These are phyloP conservation scores for Aspergillaceae sp. DNA, from an alignment of 2,329 filamentous ascomycete species.

Conservation along the genomic window DNA sequence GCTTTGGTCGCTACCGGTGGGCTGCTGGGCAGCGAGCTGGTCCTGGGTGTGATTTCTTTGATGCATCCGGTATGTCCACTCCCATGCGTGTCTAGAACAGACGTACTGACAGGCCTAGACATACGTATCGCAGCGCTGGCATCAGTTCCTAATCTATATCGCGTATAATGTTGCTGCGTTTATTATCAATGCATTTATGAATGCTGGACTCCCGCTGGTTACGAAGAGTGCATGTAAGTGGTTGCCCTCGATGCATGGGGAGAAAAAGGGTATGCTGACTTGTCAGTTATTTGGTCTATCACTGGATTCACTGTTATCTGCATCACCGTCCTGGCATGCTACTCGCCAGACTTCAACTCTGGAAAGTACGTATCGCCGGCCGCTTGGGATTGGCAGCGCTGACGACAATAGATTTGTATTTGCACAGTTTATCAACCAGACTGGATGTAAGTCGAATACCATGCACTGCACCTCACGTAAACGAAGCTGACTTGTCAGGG, in stretches of 20 bases:
- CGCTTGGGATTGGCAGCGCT: slow-evolving; percentile 2
- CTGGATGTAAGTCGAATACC: slow-evolving; percentile 43
- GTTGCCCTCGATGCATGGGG: no score
- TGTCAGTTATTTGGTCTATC: slow-evolving; percentile 56
- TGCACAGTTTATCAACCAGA: slow-evolving; percentile 57
- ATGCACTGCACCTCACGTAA: neutral
- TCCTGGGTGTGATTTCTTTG: slow-evolving; percentile 57
- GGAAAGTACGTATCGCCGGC: slow-evolving; percentile 44
- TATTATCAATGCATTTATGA: slow-evolving; percentile 57
- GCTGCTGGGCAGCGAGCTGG: slow-evolving; percentile 57
- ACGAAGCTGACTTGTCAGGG: slow-evolving; percentile 25
- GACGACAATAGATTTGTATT: slow-evolving; percentile 42
- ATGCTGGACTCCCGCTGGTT: slow-evolving; percentile 52
- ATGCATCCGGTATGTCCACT: slow-evolving; percentile 40
- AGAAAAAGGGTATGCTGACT: no score
- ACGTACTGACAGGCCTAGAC: slow-evolving; percentile 4
- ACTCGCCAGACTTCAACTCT: slow-evolving; percentile 56
- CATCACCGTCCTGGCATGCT: slow-evolving; percentile 59
- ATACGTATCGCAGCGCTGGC: slow-evolving; percentile 55
- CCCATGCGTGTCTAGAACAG: neutral
- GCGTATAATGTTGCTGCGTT: slow-evolving; percentile 55
- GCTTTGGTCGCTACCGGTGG: slow-evolving; percentile 60
- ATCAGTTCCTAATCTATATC: slow-evolving; percentile 66
- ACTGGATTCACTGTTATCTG: slow-evolving; percentile 60
- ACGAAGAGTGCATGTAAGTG: slow-evolving; percentile 54